Conservation (phyloP, 75 land plant genomes). For the Pinus taeda region DNA sequence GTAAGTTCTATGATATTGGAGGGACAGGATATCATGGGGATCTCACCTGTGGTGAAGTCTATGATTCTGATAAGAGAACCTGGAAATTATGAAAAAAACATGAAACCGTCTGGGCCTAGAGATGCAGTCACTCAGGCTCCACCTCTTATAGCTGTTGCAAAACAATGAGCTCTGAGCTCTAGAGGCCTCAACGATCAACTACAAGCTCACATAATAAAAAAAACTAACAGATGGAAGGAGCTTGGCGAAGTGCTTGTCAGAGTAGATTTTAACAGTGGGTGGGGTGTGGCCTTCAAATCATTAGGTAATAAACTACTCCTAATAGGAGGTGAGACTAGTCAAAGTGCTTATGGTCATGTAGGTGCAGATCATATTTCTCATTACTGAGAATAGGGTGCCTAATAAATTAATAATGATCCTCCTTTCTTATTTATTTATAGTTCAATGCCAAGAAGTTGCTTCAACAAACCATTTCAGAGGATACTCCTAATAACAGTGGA, state of each 20-base stretch:
- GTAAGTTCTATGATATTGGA: conserved; percentile 43
- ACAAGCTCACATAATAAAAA: conserved; percentile 21
- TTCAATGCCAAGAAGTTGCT: not conserved
- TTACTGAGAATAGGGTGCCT: no score
- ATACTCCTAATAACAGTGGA: not conserved
- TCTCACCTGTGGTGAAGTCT: conserved; percentile 40
- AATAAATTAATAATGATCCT: no score
- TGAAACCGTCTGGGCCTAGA: conserved; percentile 22
- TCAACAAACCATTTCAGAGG: conserved; percentile 7
- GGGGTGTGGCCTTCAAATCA: conserved; percentile 56
- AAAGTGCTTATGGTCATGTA: not conserved
- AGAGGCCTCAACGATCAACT: conserved; percentile 30
- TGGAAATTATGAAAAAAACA: conserved; percentile 29
- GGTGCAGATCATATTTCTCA: no score
- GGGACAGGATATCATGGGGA: conserved; percentile 18
- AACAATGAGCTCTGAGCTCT: conserved; percentile 36
- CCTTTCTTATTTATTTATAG: no score
- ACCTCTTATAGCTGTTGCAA: conserved; percentile 38
- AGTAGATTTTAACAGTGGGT: conserved; percentile 41
- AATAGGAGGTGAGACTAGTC: conserved; percentile 26
- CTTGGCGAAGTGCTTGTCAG: conserved; percentile 38
- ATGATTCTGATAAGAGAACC: conserved; percentile 22
- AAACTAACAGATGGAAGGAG: conserved; percentile 30
- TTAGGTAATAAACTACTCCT: conserved; percentile 38
- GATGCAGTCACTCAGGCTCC: conserved; percentile 22